These are phyloP conservation scores for Bruguiera gymnorhiza DNA, from an alignment of 345 rosid genomes.

Conservation along the genomic window DNA sequence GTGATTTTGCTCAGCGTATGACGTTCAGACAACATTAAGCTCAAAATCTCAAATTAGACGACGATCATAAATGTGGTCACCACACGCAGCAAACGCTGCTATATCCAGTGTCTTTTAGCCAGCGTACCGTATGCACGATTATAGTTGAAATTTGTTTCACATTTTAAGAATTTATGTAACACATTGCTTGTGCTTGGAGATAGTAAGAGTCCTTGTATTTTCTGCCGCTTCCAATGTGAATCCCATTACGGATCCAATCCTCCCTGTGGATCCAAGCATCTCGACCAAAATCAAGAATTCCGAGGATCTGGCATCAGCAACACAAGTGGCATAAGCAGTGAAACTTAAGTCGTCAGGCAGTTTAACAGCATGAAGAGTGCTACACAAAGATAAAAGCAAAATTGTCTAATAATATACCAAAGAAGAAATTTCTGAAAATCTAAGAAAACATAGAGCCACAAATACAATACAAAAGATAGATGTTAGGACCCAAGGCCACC, in stretches of 20 bases:
- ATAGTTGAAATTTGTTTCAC: background rate
- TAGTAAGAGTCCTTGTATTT: constrained; percentile 91
- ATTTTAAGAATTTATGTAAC: constrained; percentile 52
- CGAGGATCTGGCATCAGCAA: constrained; percentile 49
- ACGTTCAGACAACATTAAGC: too few relatives aligned
- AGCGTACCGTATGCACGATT: too few relatives aligned
- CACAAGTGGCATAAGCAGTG: background rate
- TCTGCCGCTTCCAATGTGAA: constrained; percentile 64
- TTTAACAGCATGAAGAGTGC: background rate
- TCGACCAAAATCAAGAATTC: constrained; percentile 73
- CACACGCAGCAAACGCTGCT: too few relatives aligned
- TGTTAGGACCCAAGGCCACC: too few relatives aligned
- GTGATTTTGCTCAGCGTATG: too few relatives aligned
- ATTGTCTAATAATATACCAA: background rate
- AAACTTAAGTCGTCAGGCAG: background rate
- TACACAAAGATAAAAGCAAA: background rate
- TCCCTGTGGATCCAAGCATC: constrained; percentile 88
- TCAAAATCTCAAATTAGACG: too few relatives aligned
- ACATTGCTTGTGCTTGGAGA: constrained; percentile 77
- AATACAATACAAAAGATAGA: background rate
- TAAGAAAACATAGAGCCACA: background rate
- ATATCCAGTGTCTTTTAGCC: too few relatives aligned
- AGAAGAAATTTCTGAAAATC: background rate
- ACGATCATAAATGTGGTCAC: too few relatives aligned
- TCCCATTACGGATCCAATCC: constrained; percentile 84